Percentiles rank a stretch among this genome's conserved stretches.
phyloP scores from a whole-genome alignment of 2,329 filamentous ascomycete species.

The Purpureocillium takamizusanense region DNA sequence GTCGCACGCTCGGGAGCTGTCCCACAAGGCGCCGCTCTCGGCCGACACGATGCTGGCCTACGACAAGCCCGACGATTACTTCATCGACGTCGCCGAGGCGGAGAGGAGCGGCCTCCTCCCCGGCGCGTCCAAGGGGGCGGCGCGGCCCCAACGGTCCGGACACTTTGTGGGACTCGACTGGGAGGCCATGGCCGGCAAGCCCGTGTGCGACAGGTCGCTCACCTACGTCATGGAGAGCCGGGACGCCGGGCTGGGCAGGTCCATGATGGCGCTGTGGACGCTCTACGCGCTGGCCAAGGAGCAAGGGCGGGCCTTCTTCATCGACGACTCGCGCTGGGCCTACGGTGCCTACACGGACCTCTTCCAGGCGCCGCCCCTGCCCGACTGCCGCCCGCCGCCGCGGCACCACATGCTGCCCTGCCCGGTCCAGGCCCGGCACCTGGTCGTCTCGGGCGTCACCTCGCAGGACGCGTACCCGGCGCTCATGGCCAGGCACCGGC shows the following conservation, averaged over 20 bases:
- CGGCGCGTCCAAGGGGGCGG: conserved; percentile 21
- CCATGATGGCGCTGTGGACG: conserved; percentile 73
- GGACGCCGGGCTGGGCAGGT: conserved; percentile 69
- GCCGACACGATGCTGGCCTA: conserved; percentile 41
- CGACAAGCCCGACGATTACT: conserved; percentile 57
- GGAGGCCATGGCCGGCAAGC: conserved; percentile 33
- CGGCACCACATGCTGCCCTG: conserved; percentile 70
- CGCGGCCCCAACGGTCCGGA: conserved; percentile 29
- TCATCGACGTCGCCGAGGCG: conserved; percentile 67
- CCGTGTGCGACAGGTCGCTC: conserved; percentile 60
- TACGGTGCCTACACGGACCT: conserved; percentile 69
- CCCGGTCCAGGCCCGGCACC: conserved; percentile 64
- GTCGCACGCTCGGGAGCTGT: conserved; percentile 41
- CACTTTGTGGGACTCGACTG: conserved; percentile 39
- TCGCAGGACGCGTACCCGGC: conserved; percentile 54
- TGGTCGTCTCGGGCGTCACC: conserved; percentile 65
- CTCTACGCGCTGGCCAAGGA: conserved; percentile 71
- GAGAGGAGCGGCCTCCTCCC: conserved; percentile 55
- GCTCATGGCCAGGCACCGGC: conserved; percentile 27
- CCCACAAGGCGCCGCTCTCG: conserved; percentile 24
- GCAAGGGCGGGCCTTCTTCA: conserved; percentile 69
- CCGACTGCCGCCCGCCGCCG: conserved; percentile 63
- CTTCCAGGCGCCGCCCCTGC: conserved; percentile 58
- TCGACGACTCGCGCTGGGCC: conserved; percentile 77
- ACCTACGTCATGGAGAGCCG: conserved; percentile 67